Conservation (phyloP, 148 eudicot species). For the Rhododendron molle region DNA sequence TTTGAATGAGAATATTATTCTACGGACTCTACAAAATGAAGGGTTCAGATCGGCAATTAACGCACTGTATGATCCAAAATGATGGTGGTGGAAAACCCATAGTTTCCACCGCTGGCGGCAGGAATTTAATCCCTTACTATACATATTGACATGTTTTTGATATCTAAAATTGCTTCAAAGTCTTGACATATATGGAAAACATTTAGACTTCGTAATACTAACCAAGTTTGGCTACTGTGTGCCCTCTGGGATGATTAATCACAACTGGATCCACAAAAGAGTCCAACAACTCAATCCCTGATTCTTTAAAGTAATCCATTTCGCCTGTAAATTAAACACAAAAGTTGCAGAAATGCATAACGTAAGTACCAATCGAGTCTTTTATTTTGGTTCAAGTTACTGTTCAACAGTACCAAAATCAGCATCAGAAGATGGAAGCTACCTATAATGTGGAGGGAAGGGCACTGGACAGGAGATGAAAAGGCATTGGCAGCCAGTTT, state of each 20-base stretch:
- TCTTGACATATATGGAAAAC: not conserved
- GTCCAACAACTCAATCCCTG: constrained; percentile 13
- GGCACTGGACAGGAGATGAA: constrained; percentile 21
- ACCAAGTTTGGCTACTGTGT: constrained; percentile 23
- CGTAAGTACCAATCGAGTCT: not conserved
- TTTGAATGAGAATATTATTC: no score
- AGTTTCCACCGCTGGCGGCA: no score
- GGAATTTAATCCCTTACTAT: not conserved
- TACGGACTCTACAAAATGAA: no score
- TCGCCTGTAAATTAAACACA: constrained; percentile 6
- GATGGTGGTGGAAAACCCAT: no score
- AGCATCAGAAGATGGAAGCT: not conserved
- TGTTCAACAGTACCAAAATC: not conserved
- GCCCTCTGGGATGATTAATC: constrained; percentile 17
- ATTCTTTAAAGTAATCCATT: constrained; percentile 8
- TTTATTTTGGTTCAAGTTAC: not conserved
- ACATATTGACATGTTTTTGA: not conserved
- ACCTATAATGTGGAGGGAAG: constrained; percentile 43
- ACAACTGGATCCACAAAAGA: constrained; percentile 15
- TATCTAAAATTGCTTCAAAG: not conserved
- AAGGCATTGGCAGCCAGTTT: constrained; percentile 33
- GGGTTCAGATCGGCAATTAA: no score
- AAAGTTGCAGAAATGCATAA: not conserved
- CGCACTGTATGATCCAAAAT: no score
- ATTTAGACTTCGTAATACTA: not conserved